Percentiles rank a stretch among this genome's conserved stretches.
phyloP scores from a whole-genome alignment of 192 early-diverging fungal species.

The Umbelopsis isabellina region DNA sequence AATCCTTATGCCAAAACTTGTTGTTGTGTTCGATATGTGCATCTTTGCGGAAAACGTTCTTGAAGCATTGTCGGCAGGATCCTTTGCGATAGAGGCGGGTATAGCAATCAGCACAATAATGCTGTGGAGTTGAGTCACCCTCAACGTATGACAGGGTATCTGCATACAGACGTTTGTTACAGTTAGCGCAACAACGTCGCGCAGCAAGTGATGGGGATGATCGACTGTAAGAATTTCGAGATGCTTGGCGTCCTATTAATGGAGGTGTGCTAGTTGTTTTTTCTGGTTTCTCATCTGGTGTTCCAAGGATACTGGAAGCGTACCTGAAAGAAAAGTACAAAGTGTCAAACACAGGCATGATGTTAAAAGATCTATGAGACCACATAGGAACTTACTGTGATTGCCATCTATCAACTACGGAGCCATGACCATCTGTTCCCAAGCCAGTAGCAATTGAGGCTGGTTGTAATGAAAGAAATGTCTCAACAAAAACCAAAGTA shows the following conservation, averaged over 20 bases:
- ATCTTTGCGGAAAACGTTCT: conserved; percentile 24
- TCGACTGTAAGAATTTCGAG: conserved; percentile 4
- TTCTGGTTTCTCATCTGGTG: conserved; percentile 17
- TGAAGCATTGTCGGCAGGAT: conserved; percentile 17
- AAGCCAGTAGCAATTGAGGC: conserved; percentile 25
- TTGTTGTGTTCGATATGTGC: conserved; percentile 24
- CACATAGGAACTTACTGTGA: conserved; percentile 27
- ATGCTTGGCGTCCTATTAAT: neutral
- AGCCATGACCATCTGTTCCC: neutral
- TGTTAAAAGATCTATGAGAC: neutral
- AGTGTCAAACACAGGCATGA: neutral
- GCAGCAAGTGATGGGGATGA: conserved; percentile 8
- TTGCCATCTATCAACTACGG: conserved; percentile 27
- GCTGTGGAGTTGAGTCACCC: conserved; percentile 4
- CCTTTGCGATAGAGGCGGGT: conserved; percentile 13
- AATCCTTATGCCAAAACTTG: conserved; percentile 34
- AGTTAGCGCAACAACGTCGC: neutral
- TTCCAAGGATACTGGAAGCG: conserved; percentile 16
- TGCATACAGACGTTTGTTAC: conserved; percentile 17
- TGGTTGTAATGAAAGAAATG: neutral
- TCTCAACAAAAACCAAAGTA: neutral
- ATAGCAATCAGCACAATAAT: conserved; percentile 29
- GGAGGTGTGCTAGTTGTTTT: conserved; percentile 7
- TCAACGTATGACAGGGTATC: conserved; percentile 14
- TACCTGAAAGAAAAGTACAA: conserved; percentile 17